Evolutionary conservation across 2,329 filamentous ascomycete species (phyloP).

Genomic region (Cordyceps sp.): DNA sequence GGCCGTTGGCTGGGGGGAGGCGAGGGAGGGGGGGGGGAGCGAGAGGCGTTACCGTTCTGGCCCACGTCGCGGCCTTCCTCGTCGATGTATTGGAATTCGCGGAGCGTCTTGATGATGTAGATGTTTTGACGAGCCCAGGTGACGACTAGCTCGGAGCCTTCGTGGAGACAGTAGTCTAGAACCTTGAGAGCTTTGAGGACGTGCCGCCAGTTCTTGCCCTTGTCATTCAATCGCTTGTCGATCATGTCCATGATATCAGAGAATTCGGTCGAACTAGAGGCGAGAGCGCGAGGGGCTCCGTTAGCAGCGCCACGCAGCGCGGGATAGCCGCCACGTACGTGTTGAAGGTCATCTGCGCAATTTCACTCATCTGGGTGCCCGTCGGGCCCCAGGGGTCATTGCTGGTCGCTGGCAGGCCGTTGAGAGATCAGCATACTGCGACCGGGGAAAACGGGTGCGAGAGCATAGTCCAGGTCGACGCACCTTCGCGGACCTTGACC

Average conservation of each 20-base stretch:
- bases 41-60: slow-evolving; percentile 56
- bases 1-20: slow-evolving; percentile 1
- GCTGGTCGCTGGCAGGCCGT: slow-evolving; percentile 97
- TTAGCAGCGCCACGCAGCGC: neutral
- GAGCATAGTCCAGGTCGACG: slow-evolving; percentile 10
- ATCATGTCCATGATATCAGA: slow-evolving; percentile 99
- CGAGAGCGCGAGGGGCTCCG: neutral
- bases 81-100: slow-evolving; percentile 93
- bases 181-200: slow-evolving; percentile 96
- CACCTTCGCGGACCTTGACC: slow-evolving; percentile 97
- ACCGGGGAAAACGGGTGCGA: neutral
- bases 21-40: slow-evolving; percentile 1
- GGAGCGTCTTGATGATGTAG: slow-evolving; percentile 95
- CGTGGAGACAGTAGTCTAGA: slow-evolving; percentile 92
- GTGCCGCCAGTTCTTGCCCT: slow-evolving; percentile 98
- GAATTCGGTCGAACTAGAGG: slow-evolving; percentile 73
- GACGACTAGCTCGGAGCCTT: slow-evolving; percentile 89
- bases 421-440: too few relatives aligned
- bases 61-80: slow-evolving; percentile 92
- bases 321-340: slow-evolving; percentile 48
- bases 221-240: slow-evolving; percentile 95
- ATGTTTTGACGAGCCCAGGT: slow-evolving; percentile 97
- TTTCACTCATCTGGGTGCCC: slow-evolving; percentile 96
- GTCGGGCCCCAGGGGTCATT: slow-evolving; percentile 98
- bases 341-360: slow-evolving; percentile 94